Conservation (phyloP, 2,329 filamentous ascomycete species). For the Ophiocordyceps australis region DNA sequence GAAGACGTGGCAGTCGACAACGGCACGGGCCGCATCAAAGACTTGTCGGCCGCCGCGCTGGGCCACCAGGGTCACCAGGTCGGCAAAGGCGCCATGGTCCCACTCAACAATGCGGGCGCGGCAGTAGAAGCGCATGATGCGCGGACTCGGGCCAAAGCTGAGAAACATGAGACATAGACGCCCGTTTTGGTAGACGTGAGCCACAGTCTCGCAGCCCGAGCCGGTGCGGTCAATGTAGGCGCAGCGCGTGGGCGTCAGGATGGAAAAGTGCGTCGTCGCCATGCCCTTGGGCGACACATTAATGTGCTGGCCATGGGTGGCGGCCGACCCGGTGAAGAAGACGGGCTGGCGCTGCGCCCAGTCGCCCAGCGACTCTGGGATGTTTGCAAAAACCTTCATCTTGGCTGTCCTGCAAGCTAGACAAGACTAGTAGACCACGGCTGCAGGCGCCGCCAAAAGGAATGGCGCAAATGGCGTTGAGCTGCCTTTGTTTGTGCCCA, state of each 20-base stretch:
- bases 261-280: slow-evolving; percentile 39
- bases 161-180: slow-evolving; percentile 60
- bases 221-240: slow-evolving; percentile 61
- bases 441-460: too few species aligned
- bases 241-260: slow-evolving; percentile 37
- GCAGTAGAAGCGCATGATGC: slow-evolving; percentile 49
- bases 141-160: slow-evolving; percentile 38
- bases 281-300: slow-evolving; percentile 65
- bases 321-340: slow-evolving; percentile 61
- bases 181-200: slow-evolving; percentile 60
- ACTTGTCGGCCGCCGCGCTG: slow-evolving; percentile 3
- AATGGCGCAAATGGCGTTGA: too few species aligned
- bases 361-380: slow-evolving; percentile 33
- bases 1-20: slow-evolving; percentile 43
- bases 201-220: slow-evolving; percentile 58
- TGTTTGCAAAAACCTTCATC: slow-evolving; percentile 42
- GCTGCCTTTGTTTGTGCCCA: too few species aligned
- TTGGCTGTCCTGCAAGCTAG: too few species aligned
- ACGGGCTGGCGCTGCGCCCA: slow-evolving; percentile 53
- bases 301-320: slow-evolving; percentile 47
- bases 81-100: slow-evolving; percentile 28
- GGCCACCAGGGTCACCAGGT: slow-evolving; percentile 16
- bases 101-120: slow-evolving; percentile 39
- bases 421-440: too few species aligned
- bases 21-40: slow-evolving; percentile 34